A percentile compares a stretch with the other conserved stretches of the same genome.
phyloP scores from a whole-genome alignment of 1,139 yeast genomes.

The Candida anutae region DNA sequence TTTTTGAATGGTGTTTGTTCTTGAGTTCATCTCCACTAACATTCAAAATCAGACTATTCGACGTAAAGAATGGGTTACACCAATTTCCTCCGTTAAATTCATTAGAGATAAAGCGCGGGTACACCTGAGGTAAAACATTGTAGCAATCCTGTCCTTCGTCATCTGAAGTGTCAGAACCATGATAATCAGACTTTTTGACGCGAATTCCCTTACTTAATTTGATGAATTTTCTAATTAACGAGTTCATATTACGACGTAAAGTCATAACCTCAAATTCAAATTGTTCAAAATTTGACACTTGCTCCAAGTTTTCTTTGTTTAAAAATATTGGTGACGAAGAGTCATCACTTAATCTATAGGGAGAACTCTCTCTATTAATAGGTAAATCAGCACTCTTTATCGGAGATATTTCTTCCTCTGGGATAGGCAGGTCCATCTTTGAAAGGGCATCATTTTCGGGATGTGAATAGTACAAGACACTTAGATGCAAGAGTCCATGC shows the following conservation, averaged over 20 bases:
- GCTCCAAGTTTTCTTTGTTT: constrained; percentile 1
- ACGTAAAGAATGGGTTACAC: constrained; percentile 57
- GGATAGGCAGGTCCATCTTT: too few relatives aligned
- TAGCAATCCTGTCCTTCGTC: constrained; percentile 28
- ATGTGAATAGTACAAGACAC: constrained; percentile 27
- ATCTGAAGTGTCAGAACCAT: constrained; percentile 31
- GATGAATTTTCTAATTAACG: constrained; percentile 20
- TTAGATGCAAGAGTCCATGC: constrained; percentile 48
- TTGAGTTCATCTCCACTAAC: constrained; percentile 41
- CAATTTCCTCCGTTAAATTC: constrained; percentile 71
- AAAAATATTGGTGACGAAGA: constrained; percentile 15
- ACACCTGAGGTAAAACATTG: constrained; percentile 49
- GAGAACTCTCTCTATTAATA: constrained; percentile 12
- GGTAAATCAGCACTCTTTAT: constrained; percentile 12
- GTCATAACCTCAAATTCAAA: constrained; percentile 29
- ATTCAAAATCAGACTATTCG: constrained; percentile 30
- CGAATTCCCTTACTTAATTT: constrained; percentile 27
- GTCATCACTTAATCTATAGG: constrained; percentile 7
- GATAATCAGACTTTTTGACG: constrained; percentile 29
- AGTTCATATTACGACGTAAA: constrained; percentile 24
- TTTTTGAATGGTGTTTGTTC: constrained; percentile 35
- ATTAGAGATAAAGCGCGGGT: constrained; percentile 58
- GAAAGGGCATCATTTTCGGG: constrained; percentile 18
- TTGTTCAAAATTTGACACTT: constrained; percentile 23
- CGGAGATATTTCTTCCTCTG: too few relatives aligned